Percentiles rank a stretch among this genome's conserved stretches.
These are phyloP conservation scores for Talaromyces sp. DNA, from an alignment of 2,329 filamentous ascomycete species.

Conservation along the genomic window DNA sequence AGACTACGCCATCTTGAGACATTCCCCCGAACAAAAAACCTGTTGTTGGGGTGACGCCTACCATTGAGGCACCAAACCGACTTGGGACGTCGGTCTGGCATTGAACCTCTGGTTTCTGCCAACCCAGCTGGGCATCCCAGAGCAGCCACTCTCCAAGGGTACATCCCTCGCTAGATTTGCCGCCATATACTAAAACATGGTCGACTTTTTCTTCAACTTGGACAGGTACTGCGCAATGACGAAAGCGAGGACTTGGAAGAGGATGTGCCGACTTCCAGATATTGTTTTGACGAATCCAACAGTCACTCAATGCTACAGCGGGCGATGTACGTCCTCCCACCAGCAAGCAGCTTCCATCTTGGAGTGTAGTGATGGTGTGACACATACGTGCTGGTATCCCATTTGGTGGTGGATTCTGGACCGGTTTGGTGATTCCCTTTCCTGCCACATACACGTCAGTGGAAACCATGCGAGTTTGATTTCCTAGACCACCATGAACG, in stretches of 20 bases:
- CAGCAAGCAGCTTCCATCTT: conserved; percentile 56
- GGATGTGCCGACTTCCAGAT: conserved; percentile 61
- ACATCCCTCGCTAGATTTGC: conserved; percentile 48
- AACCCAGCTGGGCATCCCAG: conserved; percentile 49
- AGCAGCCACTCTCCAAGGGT: conserved; percentile 52
- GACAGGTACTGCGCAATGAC: conserved; percentile 61
- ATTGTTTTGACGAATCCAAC: conserved; percentile 64
- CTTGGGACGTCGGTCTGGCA: conserved; percentile 34
- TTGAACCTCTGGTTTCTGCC: conserved; percentile 40
- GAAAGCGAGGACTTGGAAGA: conserved; percentile 67
- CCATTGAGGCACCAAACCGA: conserved; percentile 54
- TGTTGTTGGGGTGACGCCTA: conserved; percentile 33
- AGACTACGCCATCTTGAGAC: conserved; percentile 56
- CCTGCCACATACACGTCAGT: conserved; percentile 44
- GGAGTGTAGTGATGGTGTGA: conserved; percentile 67
- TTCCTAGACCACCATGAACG: conserved; percentile 39
- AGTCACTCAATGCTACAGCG: conserved; percentile 62
- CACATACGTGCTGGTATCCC: conserved; percentile 56
- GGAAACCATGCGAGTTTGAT: conserved; percentile 44
- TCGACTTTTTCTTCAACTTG: conserved; percentile 28
- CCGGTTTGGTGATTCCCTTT: conserved; percentile 43
- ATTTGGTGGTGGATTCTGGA: conserved; percentile 39
- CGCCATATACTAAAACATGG: conserved; percentile 57
- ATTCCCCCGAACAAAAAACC: conserved; percentile 73
- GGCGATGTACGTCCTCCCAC: conserved; percentile 77